Percentiles rank a stretch among this genome's conserved stretches.
phyloP scores from a whole-genome alignment of 768 basidiomycete genomes.

The Tremella mesenterica region DNA sequence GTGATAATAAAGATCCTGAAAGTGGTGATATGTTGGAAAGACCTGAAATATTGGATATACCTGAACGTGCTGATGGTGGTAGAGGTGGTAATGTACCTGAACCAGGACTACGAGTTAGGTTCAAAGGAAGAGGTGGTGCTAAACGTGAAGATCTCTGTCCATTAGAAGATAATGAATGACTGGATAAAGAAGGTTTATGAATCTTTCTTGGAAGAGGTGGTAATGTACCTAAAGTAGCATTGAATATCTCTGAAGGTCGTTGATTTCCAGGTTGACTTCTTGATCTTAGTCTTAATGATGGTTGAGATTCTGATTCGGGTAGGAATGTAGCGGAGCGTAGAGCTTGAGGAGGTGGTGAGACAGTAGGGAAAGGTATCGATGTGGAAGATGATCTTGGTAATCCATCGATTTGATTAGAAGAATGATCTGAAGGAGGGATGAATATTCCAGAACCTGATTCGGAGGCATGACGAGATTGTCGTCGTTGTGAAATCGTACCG shows the following conservation, averaged over 20 bases:
- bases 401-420: too few species aligned
- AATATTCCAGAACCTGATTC: too few species aligned
- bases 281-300: constrained; percentile 7
- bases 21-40: background rate
- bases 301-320: too few species aligned
- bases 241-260: background rate
- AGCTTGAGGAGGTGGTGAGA: too few species aligned
- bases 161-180: background rate
- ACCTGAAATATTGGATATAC: background rate
- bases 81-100: constrained; percentile 14
- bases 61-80: constrained; percentile 6
- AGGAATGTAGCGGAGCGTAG: too few species aligned
- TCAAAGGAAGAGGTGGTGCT: background rate
- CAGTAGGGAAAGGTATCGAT: too few species aligned
- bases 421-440: too few species aligned
- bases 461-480: constrained; percentile 14
- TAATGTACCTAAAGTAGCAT: background rate
- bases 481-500: constrained; percentile 32
- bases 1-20: constrained; percentile 33
- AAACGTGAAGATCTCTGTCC: background rate
- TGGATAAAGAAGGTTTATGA: background rate
- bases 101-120: background rate
- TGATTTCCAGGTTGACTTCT: constrained; percentile 15
- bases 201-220: constrained; percentile 1
- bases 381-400: too few species aligned